Conservation (phyloP, 2,329 filamentous ascomycete genomes). For the Cyphellophora attinorum region DNA sequence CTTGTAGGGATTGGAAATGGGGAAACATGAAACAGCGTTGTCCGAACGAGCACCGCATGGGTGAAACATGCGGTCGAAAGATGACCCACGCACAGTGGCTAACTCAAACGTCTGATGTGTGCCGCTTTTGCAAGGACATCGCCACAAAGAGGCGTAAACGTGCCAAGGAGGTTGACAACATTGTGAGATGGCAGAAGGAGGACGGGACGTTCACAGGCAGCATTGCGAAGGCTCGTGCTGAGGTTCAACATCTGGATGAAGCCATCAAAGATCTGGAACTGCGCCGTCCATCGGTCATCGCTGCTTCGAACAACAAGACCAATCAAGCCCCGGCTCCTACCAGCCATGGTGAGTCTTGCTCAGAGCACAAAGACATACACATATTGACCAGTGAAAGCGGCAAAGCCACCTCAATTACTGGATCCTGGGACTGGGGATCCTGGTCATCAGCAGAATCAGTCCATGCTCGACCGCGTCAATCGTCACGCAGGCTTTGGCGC, state of each 20-base stretch:
- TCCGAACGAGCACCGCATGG: conserved; percentile 17
- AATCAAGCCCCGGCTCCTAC: too few species aligned
- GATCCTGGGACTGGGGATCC: too few species aligned
- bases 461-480: too few species aligned
- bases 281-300: too few species aligned
- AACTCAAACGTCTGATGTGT: conserved; percentile 9
- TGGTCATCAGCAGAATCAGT: too few species aligned
- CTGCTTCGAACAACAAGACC: too few species aligned
- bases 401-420: too few species aligned
- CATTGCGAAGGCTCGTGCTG: conserved; percentile 13
- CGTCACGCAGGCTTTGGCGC: too few species aligned
- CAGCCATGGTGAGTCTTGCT: too few species aligned
- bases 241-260: conserved; percentile 8
- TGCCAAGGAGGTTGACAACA: conserved; percentile 13
- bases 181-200: conserved; percentile 14
- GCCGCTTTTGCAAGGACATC: conserved; percentile 17
- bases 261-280: conserved; percentile 10
- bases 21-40: conserved; percentile 20
- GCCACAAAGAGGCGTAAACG: conserved; percentile 12
- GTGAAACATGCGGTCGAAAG: conserved; percentile 17
- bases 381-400: too few species aligned
- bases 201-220: conserved; percentile 12
- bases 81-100: conserved; percentile 11
- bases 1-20: conserved; percentile 19
- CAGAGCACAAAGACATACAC: too few species aligned